Evolutionary conservation across 2,329 filamentous ascomycete genomes (phyloP).

Genomic region (Diaporthe caulivora): DNA sequence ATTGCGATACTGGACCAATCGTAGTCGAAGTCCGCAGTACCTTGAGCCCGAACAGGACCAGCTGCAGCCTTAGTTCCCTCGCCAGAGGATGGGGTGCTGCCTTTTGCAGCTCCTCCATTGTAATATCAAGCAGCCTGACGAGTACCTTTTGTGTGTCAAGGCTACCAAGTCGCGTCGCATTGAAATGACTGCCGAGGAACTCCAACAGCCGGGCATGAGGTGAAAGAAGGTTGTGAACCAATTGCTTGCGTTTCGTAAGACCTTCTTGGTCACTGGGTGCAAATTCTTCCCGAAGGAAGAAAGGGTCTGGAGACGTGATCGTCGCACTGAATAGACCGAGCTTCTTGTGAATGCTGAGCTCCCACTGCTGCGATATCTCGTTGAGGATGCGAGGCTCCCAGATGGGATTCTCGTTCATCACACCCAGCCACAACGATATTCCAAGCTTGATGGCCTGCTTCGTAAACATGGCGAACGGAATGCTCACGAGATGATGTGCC

Average conservation of each 20-base stretch:
- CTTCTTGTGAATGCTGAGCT: constrained; percentile 81
- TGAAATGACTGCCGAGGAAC: constrained; percentile 95
- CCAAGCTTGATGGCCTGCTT: constrained; percentile 97
- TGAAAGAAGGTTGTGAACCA: constrained; percentile 84
- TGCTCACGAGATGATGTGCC: constrained; percentile 87
- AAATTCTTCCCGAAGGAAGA: constrained; percentile 92
- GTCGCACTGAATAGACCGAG: constrained; percentile 84
- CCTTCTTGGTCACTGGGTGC: constrained; percentile 86
- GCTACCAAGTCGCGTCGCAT: constrained; percentile 88
- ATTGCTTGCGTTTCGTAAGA: constrained; percentile 80
- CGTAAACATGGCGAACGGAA: constrained; percentile 93
- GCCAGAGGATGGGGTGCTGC: constrained; percentile 86
- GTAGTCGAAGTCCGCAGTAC: constrained; percentile 81
- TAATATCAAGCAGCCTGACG: constrained; percentile 82
- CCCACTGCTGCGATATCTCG: constrained; percentile 93
- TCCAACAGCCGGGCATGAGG: constrained; percentile 89
- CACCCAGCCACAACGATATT: constrained; percentile 94
- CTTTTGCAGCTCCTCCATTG: constrained; percentile 78
- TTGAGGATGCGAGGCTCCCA: constrained; percentile 88
- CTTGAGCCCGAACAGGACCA: constrained; percentile 84
- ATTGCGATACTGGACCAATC: constrained; percentile 73
- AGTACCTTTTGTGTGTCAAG: constrained; percentile 86
- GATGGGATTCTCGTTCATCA: constrained; percentile 94
- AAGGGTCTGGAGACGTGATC: constrained; percentile 82
- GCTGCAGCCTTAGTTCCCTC: constrained; percentile 90